Evolutionary conservation across 345 rosid species (phyloP), one percentile per base, ranked within the genome.

Genomic region (Gossypium anomalum): DNA sequence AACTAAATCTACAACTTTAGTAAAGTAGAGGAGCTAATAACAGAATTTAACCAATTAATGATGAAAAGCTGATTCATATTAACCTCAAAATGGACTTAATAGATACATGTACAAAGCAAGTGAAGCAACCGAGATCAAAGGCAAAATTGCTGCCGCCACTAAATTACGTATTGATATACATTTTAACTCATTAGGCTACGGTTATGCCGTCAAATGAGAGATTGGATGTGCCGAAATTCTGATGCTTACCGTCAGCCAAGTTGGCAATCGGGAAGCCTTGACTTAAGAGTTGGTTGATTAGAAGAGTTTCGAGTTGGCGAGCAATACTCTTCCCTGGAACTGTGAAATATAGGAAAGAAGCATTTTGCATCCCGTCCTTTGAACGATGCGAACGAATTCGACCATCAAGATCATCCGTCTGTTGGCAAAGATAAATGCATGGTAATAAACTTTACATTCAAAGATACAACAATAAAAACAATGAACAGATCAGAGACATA

Each of bases 401-500:
- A 34, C 99, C 97, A 58, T 88, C 96, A 73, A 95, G 93, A 86
- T 95, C 94, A 84, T 95, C 99, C 4, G 93, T 93, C 99, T 90
- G 86, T 23, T 47, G 9, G 41, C 20, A 49, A 49, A 68, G 38
- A 23, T 0, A 67, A 68, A 49, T 23, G 56, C 22, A 68, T 8
- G 15, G 43, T 49, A 1, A 16, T 68, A 68, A 48, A 20, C 15
- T 49, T 34, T 8, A 23, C 43, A 8, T 22, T 60, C 25, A 45
- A 20, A 22, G 43, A 49, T 41, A 2, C 15, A 61, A 47, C 20
- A 64, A 61, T 2, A 64, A 66, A 60, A 23, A 27, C 72, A 20
- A 45, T 6, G 27, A 17, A 25, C 66, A 4, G 34, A 61, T 45
- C 11, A 62, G 19, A 62, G 20, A 77, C 60, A 64, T 79, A 91